Evolutionary conservation across 129 eudicot genomes (phyloP).

Genomic region (Apium graveolens): DNA sequence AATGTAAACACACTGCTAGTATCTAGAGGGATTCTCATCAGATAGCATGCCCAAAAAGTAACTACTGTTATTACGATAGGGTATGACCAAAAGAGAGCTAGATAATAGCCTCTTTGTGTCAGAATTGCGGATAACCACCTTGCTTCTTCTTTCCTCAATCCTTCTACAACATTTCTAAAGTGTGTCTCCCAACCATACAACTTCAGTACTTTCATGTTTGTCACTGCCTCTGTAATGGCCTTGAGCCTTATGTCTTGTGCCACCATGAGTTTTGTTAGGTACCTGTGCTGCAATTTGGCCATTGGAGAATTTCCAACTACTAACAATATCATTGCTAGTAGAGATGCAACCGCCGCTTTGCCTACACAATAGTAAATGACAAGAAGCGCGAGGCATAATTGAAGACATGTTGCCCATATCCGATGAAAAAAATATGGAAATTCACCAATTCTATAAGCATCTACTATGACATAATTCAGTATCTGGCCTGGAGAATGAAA

Average conservation of each 20-base stretch:
- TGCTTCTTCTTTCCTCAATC: slow-evolving; percentile 31
- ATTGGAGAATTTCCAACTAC: slow-evolving; percentile 44
- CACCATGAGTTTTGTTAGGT: slow-evolving; percentile 35
- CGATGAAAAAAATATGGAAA: slow-evolving; percentile 54
- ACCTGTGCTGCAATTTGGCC: slow-evolving; percentile 45
- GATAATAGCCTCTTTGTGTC: slow-evolving; percentile 29
- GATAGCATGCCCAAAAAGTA: slow-evolving; percentile 48
- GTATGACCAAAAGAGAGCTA: slow-evolving; percentile 48
- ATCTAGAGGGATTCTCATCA: slow-evolving; percentile 26
- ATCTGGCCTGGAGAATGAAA: slow-evolving; percentile 51
- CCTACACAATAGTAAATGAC: slow-evolving; percentile 6
- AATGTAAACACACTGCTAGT: slow-evolving; percentile 53
- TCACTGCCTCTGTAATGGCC: slow-evolving; percentile 44
- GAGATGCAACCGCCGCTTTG: slow-evolving; percentile 40
- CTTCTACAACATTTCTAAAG: slow-evolving; percentile 32
- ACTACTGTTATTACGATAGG: slow-evolving; percentile 30
- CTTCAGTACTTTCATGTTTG: slow-evolving; percentile 56
- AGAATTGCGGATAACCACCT: slow-evolving; percentile 29
- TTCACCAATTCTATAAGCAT: slow-evolving; percentile 59
- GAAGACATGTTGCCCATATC: slow-evolving; percentile 48
- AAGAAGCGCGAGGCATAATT: slow-evolving; percentile 34
- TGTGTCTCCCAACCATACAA: slow-evolving; percentile 61
- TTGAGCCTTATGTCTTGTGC: slow-evolving; percentile 44
- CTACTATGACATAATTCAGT: slow-evolving; percentile 49
- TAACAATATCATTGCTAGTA: slow-evolving; percentile 27